A percentile compares a stretch with the other conserved stretches of the same genome.
These are phyloP conservation scores for Cercospora sp. DNA, from an alignment of 2,329 filamentous ascomycete species.

Conservation along the genomic window DNA sequence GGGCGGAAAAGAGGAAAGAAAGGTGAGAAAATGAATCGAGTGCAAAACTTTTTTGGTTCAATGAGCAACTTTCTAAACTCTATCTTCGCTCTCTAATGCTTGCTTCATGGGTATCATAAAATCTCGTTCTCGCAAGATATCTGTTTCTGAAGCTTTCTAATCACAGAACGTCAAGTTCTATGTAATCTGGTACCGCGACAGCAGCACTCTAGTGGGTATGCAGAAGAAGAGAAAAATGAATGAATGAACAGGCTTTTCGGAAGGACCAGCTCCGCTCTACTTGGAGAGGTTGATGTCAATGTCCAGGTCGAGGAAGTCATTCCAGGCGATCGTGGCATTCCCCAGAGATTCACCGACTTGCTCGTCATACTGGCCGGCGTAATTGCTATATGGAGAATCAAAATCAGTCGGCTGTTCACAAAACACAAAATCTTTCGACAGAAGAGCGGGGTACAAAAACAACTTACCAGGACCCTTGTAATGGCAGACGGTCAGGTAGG, in stretches of 20 bases:
- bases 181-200: background rate
- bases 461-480: conserved; percentile 70
- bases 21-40: background rate
- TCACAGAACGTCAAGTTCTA: background rate
- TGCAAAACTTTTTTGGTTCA: background rate
- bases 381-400: conserved; percentile 16
- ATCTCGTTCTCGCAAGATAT: background rate
- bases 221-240: background rate
- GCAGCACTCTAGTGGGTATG: background rate
- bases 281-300: background rate
- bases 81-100: background rate
- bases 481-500: conserved; percentile 82
- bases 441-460: too few relatives aligned
- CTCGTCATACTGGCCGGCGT: conserved; percentile 16
- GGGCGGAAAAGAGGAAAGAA: conserved; percentile 6
- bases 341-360: conserved; percentile 17
- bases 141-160: background rate
- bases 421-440: too few relatives aligned
- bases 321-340: conserved; percentile 11
- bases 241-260: background rate
- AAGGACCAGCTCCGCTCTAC: background rate
- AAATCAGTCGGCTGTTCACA: background rate
- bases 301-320: background rate
- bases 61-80: background rate
- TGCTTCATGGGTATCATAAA: conserved; percentile 1